These are phyloP conservation scores for Acanthochlamys bracteata DNA, from an alignment of 106 monocot genomes.

Conservation along the genomic window DNA sequence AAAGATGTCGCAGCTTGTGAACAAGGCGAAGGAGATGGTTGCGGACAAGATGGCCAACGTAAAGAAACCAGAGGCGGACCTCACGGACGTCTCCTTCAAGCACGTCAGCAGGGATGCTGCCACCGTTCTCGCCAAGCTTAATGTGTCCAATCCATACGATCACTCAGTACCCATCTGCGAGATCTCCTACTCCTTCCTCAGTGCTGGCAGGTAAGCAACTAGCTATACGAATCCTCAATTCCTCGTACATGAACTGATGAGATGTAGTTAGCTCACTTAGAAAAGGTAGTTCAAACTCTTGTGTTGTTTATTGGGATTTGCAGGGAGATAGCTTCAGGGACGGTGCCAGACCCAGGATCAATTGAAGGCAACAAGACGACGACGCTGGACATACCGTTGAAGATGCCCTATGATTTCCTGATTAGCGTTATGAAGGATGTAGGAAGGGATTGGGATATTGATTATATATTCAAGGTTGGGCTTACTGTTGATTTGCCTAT, in stretches of 20 bases:
- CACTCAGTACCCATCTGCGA: constrained; percentile 25
- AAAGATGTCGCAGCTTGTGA: constrained; percentile 18
- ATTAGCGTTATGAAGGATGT: constrained; percentile 17
- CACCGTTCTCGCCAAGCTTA: constrained; percentile 11
- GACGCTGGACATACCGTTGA: constrained; percentile 12
- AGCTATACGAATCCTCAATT: background rate
- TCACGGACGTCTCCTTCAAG: constrained; percentile 21
- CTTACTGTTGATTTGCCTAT: constrained; percentile 21
- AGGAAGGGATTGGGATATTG: constrained; percentile 23
- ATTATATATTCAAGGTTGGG: constrained; percentile 16
- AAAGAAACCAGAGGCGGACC: constrained; percentile 27
- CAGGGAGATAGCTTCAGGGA: constrained; percentile 18
- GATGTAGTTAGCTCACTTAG: background rate
- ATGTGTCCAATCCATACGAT: constrained; percentile 28
- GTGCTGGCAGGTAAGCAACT: constrained; percentile 17
- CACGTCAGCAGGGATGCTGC: constrained; percentile 9
- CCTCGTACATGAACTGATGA: no score
- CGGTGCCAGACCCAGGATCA: constrained; percentile 19
- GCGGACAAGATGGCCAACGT: constrained; percentile 26
- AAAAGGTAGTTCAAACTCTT: background rate
- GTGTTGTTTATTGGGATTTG: background rate
- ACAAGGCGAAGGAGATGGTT: constrained; percentile 25
- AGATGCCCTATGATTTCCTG: constrained; percentile 23
- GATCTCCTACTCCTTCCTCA: constrained; percentile 29
- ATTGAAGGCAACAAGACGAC: constrained; percentile 6